Conservation (phyloP, 257 asterid species). For the Solanum medicagineum region DNA sequence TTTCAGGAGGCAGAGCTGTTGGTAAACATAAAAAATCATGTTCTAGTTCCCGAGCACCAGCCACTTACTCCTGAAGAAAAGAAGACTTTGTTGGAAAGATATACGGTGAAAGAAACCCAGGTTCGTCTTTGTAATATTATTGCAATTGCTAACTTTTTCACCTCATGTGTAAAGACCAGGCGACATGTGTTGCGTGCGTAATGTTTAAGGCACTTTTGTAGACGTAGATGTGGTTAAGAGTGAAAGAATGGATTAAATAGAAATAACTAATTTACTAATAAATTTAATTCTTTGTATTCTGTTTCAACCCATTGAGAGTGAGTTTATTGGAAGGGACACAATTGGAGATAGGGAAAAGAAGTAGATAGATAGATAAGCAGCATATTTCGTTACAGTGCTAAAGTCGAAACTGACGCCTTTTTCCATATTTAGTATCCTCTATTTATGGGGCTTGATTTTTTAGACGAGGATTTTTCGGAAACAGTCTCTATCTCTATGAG, state of each 20-base stretch:
- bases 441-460: no score
- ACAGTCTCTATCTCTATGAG: no score
- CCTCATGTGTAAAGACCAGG: neutral
- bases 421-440: neutral
- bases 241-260: neutral
- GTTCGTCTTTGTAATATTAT: slow-evolving; percentile 14
- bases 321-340: no score
- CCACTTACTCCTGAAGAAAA: slow-evolving; percentile 65
- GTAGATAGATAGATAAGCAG: neutral
- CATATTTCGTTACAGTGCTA: neutral
- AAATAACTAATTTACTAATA: neutral
- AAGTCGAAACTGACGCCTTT: neutral
- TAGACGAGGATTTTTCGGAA: no score
- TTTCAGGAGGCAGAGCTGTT: slow-evolving; percentile 68
- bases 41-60: slow-evolving; percentile 80
- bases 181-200: neutral
- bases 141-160: neutral
- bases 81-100: slow-evolving; percentile 76
- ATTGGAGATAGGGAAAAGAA: no score
- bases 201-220: neutral
- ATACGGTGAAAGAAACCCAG: slow-evolving; percentile 92
- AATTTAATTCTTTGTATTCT: neutral
- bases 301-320: neutral
- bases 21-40: slow-evolving; percentile 74
- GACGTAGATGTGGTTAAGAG: neutral